Percentiles rank a stretch among this genome's conserved stretches.
phyloP scores from a whole-genome alignment of 106 monocot species.

The Cymbidium sinense region DNA sequence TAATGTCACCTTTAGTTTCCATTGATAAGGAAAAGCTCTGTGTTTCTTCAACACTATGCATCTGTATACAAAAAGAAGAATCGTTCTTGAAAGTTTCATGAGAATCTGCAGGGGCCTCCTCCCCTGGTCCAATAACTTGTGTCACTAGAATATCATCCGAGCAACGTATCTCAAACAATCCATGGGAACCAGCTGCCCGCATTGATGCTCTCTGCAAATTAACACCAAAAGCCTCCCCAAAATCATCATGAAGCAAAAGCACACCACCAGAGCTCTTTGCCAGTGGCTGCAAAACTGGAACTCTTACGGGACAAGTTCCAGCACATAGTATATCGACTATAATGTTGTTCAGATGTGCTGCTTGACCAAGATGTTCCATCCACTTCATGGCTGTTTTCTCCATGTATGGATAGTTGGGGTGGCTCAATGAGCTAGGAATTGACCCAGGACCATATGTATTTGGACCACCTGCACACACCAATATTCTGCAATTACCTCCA shows the following conservation, averaged over 20 bases:
- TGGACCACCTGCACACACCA: slow-evolving; percentile 87
- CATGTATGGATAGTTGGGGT: slow-evolving; percentile 96
- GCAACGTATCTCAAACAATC: slow-evolving; percentile 88
- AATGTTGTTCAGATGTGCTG: slow-evolving; percentile 56
- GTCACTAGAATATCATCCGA: slow-evolving; percentile 92
- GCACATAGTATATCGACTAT: slow-evolving; percentile 87
- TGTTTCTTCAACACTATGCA: slow-evolving; percentile 93
- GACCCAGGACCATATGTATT: slow-evolving; percentile 91
- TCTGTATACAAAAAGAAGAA: slow-evolving; percentile 70
- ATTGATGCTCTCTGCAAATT: slow-evolving; percentile 91
- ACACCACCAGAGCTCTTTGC: slow-evolving; percentile 92
- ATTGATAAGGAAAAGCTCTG: slow-evolving; percentile 86
- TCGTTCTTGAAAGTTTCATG: slow-evolving; percentile 92
- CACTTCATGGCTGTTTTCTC: slow-evolving; percentile 86
- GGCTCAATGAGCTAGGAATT: slow-evolving; percentile 78
- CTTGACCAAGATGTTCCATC: slow-evolving; percentile 90
- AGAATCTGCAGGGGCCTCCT: slow-evolving; percentile 73
- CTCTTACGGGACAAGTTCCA: slow-evolving; percentile 84
- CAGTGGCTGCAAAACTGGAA: slow-evolving; percentile 84
- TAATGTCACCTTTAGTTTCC: slow-evolving; percentile 79
- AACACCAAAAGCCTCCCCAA: slow-evolving; percentile 99
- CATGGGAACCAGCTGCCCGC: slow-evolving; percentile 86
- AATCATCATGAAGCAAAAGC: slow-evolving; percentile 93
- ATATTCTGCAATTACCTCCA: slow-evolving; percentile 83
- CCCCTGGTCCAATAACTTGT: slow-evolving; percentile 96